Percentiles rank a stretch among this genome's conserved stretches.
These are phyloP conservation scores for Logfia minima DNA, from an alignment of 129 eudicot genomes.

Conservation along the genomic window DNA sequence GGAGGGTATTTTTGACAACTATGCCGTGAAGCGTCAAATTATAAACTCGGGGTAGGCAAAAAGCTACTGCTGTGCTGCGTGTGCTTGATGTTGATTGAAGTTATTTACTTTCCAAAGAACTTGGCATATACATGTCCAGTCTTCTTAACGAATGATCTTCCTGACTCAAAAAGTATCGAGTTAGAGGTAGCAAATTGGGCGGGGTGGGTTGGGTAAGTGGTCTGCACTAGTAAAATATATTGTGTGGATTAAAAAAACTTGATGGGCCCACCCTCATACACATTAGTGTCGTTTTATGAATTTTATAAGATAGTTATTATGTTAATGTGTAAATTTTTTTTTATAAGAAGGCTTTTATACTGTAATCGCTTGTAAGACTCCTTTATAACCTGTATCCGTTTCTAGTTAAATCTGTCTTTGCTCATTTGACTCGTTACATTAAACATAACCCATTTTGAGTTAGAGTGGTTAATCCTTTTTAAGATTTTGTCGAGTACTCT, in stretches of 20 bases:
- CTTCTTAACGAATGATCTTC: not conserved
- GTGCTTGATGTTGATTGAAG: not conserved
- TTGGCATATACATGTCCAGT: not conserved
- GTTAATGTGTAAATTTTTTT: not conserved
- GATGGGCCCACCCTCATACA: not conserved
- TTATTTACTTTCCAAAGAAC: not conserved
- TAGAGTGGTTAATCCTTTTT: not conserved
- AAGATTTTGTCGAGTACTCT: not conserved
- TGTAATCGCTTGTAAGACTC: not conserved
- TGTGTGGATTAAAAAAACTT: not conserved
- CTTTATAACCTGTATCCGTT: not conserved
- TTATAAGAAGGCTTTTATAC: not conserved
- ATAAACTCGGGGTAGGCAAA: slow-evolving; percentile 84
- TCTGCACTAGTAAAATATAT: not conserved
- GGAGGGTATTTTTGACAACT: slow-evolving; percentile 99
- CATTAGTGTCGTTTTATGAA: not conserved
- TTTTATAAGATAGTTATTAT: not conserved
- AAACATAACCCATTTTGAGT: not conserved
- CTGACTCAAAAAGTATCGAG: not conserved
- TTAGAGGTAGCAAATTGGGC: not conserved
- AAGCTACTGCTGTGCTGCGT: not conserved
- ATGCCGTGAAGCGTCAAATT: slow-evolving; percentile 87
- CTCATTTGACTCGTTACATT: not conserved
- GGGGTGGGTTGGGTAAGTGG: not conserved
- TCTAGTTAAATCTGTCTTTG: not conserved